A percentile compares a stretch with the other conserved stretches of the same genome.
phyloP scores from a whole-genome alignment of 352 stramenopile species.

The Aphanomyces euteiches region DNA sequence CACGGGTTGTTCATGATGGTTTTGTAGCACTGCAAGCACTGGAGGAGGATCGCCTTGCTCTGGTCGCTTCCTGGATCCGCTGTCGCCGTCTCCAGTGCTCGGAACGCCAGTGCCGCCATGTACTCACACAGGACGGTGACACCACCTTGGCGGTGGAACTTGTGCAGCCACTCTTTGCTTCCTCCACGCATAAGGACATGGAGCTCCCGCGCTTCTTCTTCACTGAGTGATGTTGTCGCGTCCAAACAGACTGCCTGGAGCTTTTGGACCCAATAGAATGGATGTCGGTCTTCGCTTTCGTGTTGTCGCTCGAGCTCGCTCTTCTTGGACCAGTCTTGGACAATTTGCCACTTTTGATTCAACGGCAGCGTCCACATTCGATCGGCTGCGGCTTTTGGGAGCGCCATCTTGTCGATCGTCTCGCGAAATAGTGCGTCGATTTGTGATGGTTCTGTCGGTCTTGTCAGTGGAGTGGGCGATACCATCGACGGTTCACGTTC shows the following conservation, averaged over 20 bases:
- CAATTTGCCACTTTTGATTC: conserved; percentile 22
- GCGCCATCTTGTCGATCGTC: conserved; percentile 11
- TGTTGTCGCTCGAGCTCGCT: conserved; percentile 9
- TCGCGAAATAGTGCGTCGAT: conserved; percentile 22
- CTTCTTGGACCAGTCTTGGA: conserved; percentile 18
- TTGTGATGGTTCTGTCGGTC: conserved; percentile 10
- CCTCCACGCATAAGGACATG: conserved; percentile 23
- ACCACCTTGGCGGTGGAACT: conserved; percentile 2
- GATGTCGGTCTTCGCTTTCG: not conserved
- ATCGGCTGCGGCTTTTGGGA: conserved; percentile 10
- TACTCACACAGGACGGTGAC: conserved; percentile 6
- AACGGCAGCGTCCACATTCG: conserved; percentile 11
- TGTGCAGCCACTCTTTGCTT: conserved; percentile 21
- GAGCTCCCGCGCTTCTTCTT: conserved; percentile 14
- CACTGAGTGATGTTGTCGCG: not conserved
- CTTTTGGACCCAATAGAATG: conserved; percentile 21
- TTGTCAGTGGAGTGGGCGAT: not conserved
- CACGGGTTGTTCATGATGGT: conserved; percentile 26
- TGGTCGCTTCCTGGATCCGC: not conserved
- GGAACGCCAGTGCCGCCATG: conserved; percentile 6
- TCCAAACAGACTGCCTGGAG: conserved; percentile 3
- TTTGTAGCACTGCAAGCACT: conserved; percentile 21
- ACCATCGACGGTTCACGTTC: conserved; percentile 9
- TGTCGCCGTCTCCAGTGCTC: not conserved
- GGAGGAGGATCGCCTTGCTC: not conserved